Base-by-base conservation (phyloP, 2,329 filamentous ascomycete genomes). In the Fusarium sp. region DNA sequence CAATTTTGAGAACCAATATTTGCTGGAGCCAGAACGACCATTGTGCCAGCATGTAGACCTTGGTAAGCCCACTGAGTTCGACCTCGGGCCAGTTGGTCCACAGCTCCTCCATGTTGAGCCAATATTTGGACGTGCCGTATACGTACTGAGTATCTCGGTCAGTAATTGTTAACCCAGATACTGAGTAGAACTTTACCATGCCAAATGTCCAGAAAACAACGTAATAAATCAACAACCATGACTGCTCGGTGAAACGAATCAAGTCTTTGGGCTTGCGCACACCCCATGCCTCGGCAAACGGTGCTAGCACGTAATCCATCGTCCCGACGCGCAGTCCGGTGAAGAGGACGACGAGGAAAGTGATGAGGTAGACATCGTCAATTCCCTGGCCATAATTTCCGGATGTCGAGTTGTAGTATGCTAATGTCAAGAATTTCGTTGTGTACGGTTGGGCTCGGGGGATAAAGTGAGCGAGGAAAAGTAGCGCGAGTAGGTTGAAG, bases 1-100 rank as follows among this genome's bases (percentile, higher is more conserved):
- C 95, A 63, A 98, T 94, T 81, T 98, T 92, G 79, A 98, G 93
- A 60, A 98, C 94, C 18, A 97, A 85, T 69, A 98, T 92, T 82
- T 97, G 94, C 82, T 98, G 95, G 47, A 98, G 81, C 92, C 94
- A 97, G 80, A 97, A 98, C 18, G 92, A 90, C 81, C 94, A 92
- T 80, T 98, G 95, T 8, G 91, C 91, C 36, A 98, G 86, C 76
- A 97, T 93, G 81, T 98, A 98, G 81, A 88, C 90, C 83, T 98
- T 98, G 82, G 92, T 89, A 10, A 93, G 80, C 11, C 91, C 90
- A 13, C 85, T 84, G 65, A 97, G 85, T 75, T 95, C 90, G 57
- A 94, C 89, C 72, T 89, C 86, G 0, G 95, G 95, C 90, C 93
- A 98, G 76, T 91, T 86, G 36, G 89, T 88, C 95, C 95, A 98